phyloP scores from a whole-genome alignment of 331 rosid species.

The Pyracantha coccinea region DNA sequence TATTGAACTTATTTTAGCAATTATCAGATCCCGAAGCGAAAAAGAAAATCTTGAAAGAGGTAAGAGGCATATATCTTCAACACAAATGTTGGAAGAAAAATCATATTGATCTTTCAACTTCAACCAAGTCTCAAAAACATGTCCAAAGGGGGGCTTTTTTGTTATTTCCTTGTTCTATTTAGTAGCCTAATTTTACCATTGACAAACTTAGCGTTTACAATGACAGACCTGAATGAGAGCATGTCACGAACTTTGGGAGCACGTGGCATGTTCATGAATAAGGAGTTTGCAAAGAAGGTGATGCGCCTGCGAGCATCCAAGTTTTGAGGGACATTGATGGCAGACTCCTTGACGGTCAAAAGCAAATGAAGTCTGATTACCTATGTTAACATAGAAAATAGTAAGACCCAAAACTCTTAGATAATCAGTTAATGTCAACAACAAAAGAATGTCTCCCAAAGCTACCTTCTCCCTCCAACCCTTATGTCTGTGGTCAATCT shows the following conservation, averaged over 20 bases:
- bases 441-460: not conserved
- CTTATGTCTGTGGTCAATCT: slow-evolving; percentile 9
- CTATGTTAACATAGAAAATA: slow-evolving; percentile 28
- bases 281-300: slow-evolving; percentile 95
- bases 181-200: not conserved
- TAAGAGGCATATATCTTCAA: not conserved
- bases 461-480: slow-evolving; percentile 76
- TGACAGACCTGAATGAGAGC: slow-evolving; percentile 91
- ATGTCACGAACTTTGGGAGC: slow-evolving; percentile 89
- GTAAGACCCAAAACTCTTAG: slow-evolving; percentile 15
- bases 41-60: not conserved
- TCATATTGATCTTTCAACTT: too few relatives aligned
- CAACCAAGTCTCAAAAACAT: too few relatives aligned
- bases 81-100: not conserved
- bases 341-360: slow-evolving; percentile 91
- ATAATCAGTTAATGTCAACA: slow-evolving; percentile 7
- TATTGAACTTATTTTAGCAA: slow-evolving; percentile 13
- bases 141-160: too few relatives aligned
- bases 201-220: slow-evolving; percentile 4
- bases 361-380: slow-evolving; percentile 85
- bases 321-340: slow-evolving; percentile 93
- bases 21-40: not conserved
- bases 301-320: slow-evolving; percentile 98
- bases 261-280: slow-evolving; percentile 88
- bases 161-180: not conserved